Base-by-base conservation (phyloP, 768 basidiomycete genomes). In the Nevesoporus exiguus region DNA sequence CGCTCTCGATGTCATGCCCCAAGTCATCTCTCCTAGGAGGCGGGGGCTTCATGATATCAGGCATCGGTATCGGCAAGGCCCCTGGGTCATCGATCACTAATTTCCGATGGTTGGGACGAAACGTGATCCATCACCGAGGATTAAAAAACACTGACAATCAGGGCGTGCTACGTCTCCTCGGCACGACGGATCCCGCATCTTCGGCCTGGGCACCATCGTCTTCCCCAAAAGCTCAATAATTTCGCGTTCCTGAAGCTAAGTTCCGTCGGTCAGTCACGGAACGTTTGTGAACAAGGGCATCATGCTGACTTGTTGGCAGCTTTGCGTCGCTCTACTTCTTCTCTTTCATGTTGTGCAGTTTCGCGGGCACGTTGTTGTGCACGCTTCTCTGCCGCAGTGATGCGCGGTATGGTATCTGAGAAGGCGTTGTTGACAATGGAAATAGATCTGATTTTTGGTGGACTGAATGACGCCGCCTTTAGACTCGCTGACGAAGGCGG, bases 361-460 rank as follows among this genome's bases (percentile, higher is more conserved):
- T 92, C 85, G 37, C 84, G 80, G 2, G 95, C 96, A 50, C 80
- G 80, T 57, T 86, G 86, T 67, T 99, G 97, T 0, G 78, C 86
- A 37, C 86, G 81, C 58, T 88, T 87, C 73, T 98, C 97, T 2
- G 85, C 92, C 1, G 94, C 93, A 1, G 97, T 99, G 56, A 98
- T 99, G 24, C 97, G 86, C 5, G 96, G 96, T 34, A 94, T 81
- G 59, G 98, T 97, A 65, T 98, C 95, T 50, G 87, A 82, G 68
- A 97, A 98, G 0, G 97, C 95, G 66, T 98, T 96, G 49, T 97
- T 93, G 29, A 93, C 66, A 49, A 99, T 89, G 10, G 85, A 82
- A 27, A 96, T 78, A 2, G 81, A 80, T 61, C 85, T 88, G 68
- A 99, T 96, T 67, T 89, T 94, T 0, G 96, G 94, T 3, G 97